Evolutionary conservation across 202 grass and related monocot genomes (phyloP), one percentile per base, ranked within the genome.

Genomic region (Alloteropsis angusta): DNA sequence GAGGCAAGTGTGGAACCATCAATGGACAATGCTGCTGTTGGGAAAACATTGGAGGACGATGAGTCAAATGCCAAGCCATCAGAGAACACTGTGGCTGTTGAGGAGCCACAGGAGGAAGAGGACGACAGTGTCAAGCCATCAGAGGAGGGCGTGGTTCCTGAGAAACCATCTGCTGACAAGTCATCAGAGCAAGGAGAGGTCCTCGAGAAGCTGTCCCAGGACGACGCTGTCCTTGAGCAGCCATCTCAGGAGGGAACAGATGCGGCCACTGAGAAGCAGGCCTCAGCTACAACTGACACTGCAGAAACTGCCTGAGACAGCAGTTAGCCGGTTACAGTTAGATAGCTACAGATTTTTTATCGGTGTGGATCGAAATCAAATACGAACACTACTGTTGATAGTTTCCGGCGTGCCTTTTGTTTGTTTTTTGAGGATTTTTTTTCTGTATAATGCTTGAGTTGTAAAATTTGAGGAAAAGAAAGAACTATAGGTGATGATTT

Each of bases 401-500:
- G 52, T 81, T 58, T 58, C 85, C 60, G 68, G 72, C 17, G 36
- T 89, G 83, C 38, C 42, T 82, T 85, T 56, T 59, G 41, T 22
- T 83, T 83, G 62, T 13, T 75, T 62, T 66, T 45, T 21, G 28
- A 30, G 28, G 28, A 3, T 26, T 48, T 45, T 25, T 72, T 19
- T 1, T 23, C 14, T 84, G 64, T 84, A 76, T 41, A 72, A 66
- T 83, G 76, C 25, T 87, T 87, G 84, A 86, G 84, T 77, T 87
- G 84, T 90, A 86, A 90, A 87, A 69, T 90, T 85, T 78, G 78
- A 85, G 82, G 82, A 35, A 45, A 69, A 48, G 43, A 70, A 28
- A 15, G 47, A 23, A 68, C 42, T 6, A 57, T 60, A 72, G 65
- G 26, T 87, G 74, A 72, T 85, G 79, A 78, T 81, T 88, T 71